phyloP scores from a whole-genome alignment of 108 stramenopile species.

The Phaeodactylum tricornutum region DNA sequence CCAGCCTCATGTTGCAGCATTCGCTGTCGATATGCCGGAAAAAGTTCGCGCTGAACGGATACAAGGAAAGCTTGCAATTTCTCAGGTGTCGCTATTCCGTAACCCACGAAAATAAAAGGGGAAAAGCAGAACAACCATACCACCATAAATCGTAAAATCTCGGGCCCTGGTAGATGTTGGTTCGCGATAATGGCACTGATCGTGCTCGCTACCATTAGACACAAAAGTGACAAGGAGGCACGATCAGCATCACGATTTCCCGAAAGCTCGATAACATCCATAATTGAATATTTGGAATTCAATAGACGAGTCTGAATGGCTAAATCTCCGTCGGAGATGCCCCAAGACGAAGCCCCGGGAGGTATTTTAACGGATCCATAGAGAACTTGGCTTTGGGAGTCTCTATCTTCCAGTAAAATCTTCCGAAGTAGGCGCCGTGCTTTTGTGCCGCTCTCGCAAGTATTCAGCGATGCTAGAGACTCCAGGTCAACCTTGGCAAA shows the following conservation, averaged over 20 bases:
- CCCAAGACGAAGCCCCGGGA: constrained; percentile 40
- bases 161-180: constrained; percentile 58
- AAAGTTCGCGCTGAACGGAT: constrained; percentile 51
- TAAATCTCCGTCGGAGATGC: constrained; percentile 77
- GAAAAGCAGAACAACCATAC: constrained; percentile 70
- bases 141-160: constrained; percentile 65
- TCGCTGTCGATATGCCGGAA: constrained; percentile 67
- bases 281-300: constrained; percentile 64
- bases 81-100: constrained; percentile 65
- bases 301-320: constrained; percentile 69
- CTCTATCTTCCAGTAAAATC: too few relatives aligned
- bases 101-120: constrained; percentile 67
- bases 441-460: too few relatives aligned
- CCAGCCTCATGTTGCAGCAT: constrained; percentile 85
- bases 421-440: too few relatives aligned
- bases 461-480: too few relatives aligned
- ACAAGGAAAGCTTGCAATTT: constrained; percentile 51
- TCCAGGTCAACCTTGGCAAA: too few relatives aligned
- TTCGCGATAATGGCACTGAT: constrained; percentile 49
- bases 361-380: constrained; percentile 56
- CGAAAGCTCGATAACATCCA: constrained; percentile 71
- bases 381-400: too few relatives aligned
- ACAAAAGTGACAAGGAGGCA: constrained; percentile 50
- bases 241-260: constrained; percentile 77
- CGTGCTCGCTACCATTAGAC: constrained; percentile 41